Percentiles rank a stretch among this genome's conserved stretches.
Conservation (phyloP, 768 basidiomycete species). For the Russula earlei region DNA sequence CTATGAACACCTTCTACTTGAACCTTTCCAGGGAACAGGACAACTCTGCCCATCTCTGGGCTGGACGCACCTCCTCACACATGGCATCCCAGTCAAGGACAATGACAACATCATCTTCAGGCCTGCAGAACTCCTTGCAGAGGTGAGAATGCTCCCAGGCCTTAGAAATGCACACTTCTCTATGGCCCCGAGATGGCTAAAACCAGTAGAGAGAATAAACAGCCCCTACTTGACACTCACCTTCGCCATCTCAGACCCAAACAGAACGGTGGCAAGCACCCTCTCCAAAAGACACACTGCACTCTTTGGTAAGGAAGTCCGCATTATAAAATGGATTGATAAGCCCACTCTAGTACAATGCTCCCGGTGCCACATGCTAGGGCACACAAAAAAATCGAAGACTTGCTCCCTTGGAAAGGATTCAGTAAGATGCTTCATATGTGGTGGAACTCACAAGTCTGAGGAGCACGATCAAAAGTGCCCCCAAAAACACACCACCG, state of each 20-base stretch:
- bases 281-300: fast-evolving
- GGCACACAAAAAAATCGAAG: not conserved
- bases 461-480: not conserved
- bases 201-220: fast-evolving
- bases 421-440: not conserved
- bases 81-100: not conserved
- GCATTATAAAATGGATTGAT: not conserved
- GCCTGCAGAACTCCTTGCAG: not conserved
- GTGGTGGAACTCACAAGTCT: fast-evolving
- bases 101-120: fast-evolving
- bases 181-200: not conserved
- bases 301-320: not conserved
- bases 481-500: not conserved
- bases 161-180: not conserved
- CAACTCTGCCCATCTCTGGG: not conserved
- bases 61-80: not conserved
- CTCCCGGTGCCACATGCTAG: not conserved
- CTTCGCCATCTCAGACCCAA: not conserved
- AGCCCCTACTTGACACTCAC: not conserved
- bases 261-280: not conserved
- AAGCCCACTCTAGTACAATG: not conserved
- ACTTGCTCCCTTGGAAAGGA: not conserved
- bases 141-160: not conserved
- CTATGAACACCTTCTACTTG: not conserved
- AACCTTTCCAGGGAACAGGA: not conserved